Evolutionary conservation across 1,284 basidiomycete species (phyloP).

Genomic region (Sanghuangporus weigelae): DNA sequence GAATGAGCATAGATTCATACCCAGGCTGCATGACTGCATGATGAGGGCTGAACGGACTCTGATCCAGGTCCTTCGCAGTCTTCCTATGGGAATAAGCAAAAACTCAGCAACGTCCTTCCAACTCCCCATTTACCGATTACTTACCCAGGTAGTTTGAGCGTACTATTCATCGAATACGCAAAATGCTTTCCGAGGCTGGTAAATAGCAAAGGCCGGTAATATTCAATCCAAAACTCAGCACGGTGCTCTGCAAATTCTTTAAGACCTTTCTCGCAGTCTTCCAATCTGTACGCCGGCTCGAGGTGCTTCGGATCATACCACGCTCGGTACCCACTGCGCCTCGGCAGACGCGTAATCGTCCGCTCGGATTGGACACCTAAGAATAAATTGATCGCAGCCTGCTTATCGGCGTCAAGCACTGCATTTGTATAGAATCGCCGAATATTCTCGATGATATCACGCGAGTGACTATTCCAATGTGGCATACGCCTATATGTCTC

Average conservation of each 20-base stretch:
- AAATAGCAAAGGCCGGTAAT: slow-evolving; percentile 84
- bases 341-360: slow-evolving; percentile 39
- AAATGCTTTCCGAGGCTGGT: slow-evolving; percentile 81
- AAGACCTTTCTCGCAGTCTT: slow-evolving; percentile 51
- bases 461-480: slow-evolving; percentile 97
- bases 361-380: slow-evolving; percentile 74
- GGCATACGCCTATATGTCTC: slow-evolving; percentile 95
- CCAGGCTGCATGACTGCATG: slow-evolving; percentile 27
- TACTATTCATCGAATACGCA: slow-evolving; percentile 84
- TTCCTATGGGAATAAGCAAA: slow-evolving; percentile 43
- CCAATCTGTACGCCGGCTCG: slow-evolving; percentile 51
- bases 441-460: slow-evolving; percentile 97
- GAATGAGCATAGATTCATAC: neutral
- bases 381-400: slow-evolving; percentile 96
- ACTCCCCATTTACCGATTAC: slow-evolving; percentile 19
- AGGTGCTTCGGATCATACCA: slow-evolving; percentile 81
- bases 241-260: slow-evolving; percentile 51
- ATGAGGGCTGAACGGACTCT: slow-evolving; percentile 69
- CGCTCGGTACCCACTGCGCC: slow-evolving; percentile 65
- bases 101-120: slow-evolving; percentile 3
- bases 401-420: slow-evolving; percentile 94
- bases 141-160: slow-evolving; percentile 75
- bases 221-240: slow-evolving; percentile 84
- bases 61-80: slow-evolving; percentile 57
- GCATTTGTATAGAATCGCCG: slow-evolving; percentile 96